Base-by-base conservation (phyloP, 2,329 filamentous ascomycete species). In the Botrytis squamosa region DNA sequence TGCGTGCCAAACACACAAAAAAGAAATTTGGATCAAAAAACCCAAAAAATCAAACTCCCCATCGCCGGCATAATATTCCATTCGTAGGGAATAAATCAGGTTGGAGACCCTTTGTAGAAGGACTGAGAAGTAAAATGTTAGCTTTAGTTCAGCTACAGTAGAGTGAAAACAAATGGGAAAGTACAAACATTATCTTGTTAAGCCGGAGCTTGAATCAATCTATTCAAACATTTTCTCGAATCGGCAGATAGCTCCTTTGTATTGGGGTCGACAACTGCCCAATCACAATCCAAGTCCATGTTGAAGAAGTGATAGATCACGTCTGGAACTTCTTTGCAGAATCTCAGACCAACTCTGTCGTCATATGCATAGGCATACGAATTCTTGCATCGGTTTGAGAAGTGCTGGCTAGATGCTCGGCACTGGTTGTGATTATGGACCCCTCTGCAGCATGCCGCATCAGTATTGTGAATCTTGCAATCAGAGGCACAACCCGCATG, bases 351-450 rank as follows among this genome's bases (percentile, higher is more conserved):
- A 4, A 16, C 44, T 65, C 42, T 65, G 36, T 65, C 63, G 1
- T 65, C 63, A 65, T 65, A 65, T 49, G 63, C 63, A 33, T 65
- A 65, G 29, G 63, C 63, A 36, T 65, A 65, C 25, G 63, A 65
- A 12, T 44, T 44, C 10, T 46, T 65, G 36, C 63, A 65, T 29
- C n/a, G 18, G 29, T 36, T 46, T 9, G 63, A 65, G n/a, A 65
- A 65, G 29, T 65, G 63, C 33, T 33, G 29, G 63, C 63, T 65
- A 65, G 63, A 46, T 12, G 63, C 42, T 49, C 40, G 44, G 29
- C 63, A 65, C 6, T 36, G n/a, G 10, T 65, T 46, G 38, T 33
- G 42, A 36, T 65, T 46, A 20, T 65, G 18, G 9, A 4, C 29
- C 1, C 12, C 20, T 65, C 42, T 10, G 12, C 63, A 65, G 29